Conservation (phyloP, 106 monocot genomes). For the Triglochin maritima region DNA sequence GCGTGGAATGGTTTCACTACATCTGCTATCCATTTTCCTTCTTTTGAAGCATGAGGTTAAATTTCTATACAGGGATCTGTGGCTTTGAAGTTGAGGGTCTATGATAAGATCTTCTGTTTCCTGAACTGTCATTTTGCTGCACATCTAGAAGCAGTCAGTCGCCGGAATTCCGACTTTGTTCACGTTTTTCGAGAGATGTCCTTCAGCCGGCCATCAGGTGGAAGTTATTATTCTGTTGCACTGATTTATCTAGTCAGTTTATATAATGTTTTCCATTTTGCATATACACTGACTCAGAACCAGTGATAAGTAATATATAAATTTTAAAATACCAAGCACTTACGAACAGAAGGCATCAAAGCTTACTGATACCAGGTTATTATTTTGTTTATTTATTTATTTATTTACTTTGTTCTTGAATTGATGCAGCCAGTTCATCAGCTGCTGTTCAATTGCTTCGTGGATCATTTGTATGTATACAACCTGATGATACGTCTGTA, state of each 20-base stretch:
- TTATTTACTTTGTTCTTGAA: not conserved
- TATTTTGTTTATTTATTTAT: not conserved
- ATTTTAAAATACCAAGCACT: no score
- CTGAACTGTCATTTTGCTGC: slow-evolving; percentile 71
- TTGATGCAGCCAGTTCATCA: slow-evolving; percentile 22
- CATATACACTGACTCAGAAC: not conserved
- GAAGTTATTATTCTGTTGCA: slow-evolving; percentile 5
- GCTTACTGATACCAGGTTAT: not conserved
- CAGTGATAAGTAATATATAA: not conserved
- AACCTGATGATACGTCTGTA: no score
- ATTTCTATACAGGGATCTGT: slow-evolving; percentile 49
- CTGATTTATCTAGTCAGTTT: not conserved
- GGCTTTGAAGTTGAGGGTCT: slow-evolving; percentile 53
- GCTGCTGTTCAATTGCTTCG: slow-evolving; percentile 36
- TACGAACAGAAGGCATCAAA: not conserved
- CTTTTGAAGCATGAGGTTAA: slow-evolving; percentile 7
- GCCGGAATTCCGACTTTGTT: slow-evolving; percentile 56
- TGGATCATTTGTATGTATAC: slow-evolving; percentile 28
- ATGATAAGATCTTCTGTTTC: slow-evolving; percentile 46
- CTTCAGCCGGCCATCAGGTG: slow-evolving; percentile 29
- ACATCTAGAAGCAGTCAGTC: slow-evolving; percentile 58
- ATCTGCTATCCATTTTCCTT: not conserved
- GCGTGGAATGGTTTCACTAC: not conserved
- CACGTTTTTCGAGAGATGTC: slow-evolving; percentile 45
- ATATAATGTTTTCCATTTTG: not conserved